Base-by-base conservation (phyloP, 306 rosid species). In the Trichosanthes cucumerina region DNA sequence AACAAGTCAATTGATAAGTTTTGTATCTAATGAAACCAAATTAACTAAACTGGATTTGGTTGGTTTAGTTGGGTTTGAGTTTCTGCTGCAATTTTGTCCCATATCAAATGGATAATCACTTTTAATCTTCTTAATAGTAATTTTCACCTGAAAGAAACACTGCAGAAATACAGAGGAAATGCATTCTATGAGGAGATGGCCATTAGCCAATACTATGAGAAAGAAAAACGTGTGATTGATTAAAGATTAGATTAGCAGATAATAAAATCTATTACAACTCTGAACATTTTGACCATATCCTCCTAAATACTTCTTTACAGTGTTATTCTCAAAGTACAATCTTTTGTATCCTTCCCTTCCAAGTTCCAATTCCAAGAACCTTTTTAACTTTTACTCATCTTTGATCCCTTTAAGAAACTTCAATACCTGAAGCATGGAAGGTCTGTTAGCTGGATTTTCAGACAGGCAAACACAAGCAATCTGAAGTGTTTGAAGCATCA, bases 361-460 rank as follows among this genome's bases (percentile, higher is more conserved):
- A 44, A 72, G 46, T 65, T 8, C 49, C 8, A 66, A 72, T 63
- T 38, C 63, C 38, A 73, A 58, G 15, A 6, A 53, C 54, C 70
- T 52, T 75, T 75, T 50, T 28, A 28, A 59, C 66, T 52, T 80
- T 83, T 84, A 84, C 78, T 84, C 88, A 79, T 90, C 92, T 75
- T 86, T 89, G 33, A 92, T 89, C 80, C 90, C 95, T 82, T 91
- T 84, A 63, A 92, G 83, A 76, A 87, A 86, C 90, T 93, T 91
- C 79, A 88, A 83, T 31, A 89, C 99, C 83, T 90, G 97, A 82
- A 88, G 97, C 98, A 96, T 96, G 76, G 92, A 90, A 75, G 99
- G 98, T 75, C 99, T 88, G 68, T 87, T 82, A 11, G 92, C 93
- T 60, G 99, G 99, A 82, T 89, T 90, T n/a, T 92, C 98, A 34